Conservation (phyloP, 768 basidiomycete species). For the Xerocomellus amylosporus region DNA sequence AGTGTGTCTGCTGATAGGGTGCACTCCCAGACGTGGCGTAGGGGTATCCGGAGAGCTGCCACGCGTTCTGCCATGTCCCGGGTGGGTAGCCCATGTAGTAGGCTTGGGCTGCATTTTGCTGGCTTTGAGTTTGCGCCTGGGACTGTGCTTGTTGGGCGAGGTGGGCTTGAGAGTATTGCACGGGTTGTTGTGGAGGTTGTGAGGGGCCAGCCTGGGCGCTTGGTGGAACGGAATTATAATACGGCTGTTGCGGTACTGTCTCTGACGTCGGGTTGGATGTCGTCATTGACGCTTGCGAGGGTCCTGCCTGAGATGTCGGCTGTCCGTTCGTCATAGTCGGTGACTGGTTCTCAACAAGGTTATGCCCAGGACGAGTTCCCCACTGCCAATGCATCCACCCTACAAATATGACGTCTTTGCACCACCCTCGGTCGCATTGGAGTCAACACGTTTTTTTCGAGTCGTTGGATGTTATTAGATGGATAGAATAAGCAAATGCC, state of each 20-base stretch:
- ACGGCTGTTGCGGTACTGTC: constrained; percentile 7
- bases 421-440: neutral
- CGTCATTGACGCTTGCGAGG: constrained; percentile 26
- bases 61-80: constrained; percentile 33
- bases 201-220: constrained; percentile 16
- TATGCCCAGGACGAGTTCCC: neutral
- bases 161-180: constrained; percentile 22
- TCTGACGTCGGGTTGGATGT: constrained; percentile 8
- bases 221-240: constrained; percentile 14
- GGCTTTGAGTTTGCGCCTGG: constrained; percentile 17
- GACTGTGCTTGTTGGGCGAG: constrained; percentile 18
- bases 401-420: neutral
- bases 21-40: constrained; percentile 30
- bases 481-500: neutral
- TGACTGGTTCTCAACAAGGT: constrained; percentile 3
- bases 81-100: constrained; percentile 36
- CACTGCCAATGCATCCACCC: neutral
- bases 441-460: neutral
- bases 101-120: constrained; percentile 29
- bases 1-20: constrained; percentile 35
- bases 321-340: constrained; percentile 40
- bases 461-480: neutral
- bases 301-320: constrained; percentile 40
- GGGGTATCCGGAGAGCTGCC: constrained; percentile 34
- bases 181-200: constrained; percentile 15